Base-by-base conservation (phyloP, 2,329 filamentous ascomycete genomes). In the Davidsoniella neocaledoniae region DNA sequence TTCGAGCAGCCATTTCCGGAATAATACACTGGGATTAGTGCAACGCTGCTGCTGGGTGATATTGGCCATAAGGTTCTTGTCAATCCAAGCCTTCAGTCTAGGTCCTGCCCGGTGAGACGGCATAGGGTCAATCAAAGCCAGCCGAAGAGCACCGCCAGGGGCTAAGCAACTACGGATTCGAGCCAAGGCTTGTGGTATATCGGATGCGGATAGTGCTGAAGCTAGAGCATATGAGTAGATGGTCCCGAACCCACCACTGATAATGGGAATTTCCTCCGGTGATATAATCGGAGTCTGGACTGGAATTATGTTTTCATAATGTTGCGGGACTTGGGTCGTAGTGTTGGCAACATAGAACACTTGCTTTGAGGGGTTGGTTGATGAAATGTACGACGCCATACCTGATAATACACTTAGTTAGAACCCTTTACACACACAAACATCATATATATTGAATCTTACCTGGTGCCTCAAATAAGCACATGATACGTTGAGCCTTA, bases 101-200 rank as follows among this genome's bases (percentile, higher is more conserved):
- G 74, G 76, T 0, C 80, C 81, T 21, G 76, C 64, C 0, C 72
- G 77, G 1, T 66, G 62, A 3, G 71, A 63, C 0, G 81, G 81
- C 6, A 73, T 64, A 0, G 80, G 76, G 51, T 84, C 77, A 54
- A 83, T 73, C 16, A 83, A 62, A 0, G 72, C 71, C 14, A 84
- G 61, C 52, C 79, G 71, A 10, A 83, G 60, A 17, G 67, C 64
- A 1, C 79, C 78, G 0, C 70, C 69, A 0, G 70, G 67, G 3
- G 68, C 64, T 2, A 84, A 67, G 29, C 72, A 70, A 21, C 70
- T 70, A 57, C 74, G 66, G 55, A 80, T 72, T 53, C 73, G 73
- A 48, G 66, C 66, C 14, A 83, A 67, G 1, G 81, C 61, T 2
- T 62, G 60, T 0, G 74, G 73, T 0, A 84, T 69, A 10, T 77